Base-by-base conservation (phyloP, 1,284 basidiomycete genomes). In the Abortiporus biennis region DNA sequence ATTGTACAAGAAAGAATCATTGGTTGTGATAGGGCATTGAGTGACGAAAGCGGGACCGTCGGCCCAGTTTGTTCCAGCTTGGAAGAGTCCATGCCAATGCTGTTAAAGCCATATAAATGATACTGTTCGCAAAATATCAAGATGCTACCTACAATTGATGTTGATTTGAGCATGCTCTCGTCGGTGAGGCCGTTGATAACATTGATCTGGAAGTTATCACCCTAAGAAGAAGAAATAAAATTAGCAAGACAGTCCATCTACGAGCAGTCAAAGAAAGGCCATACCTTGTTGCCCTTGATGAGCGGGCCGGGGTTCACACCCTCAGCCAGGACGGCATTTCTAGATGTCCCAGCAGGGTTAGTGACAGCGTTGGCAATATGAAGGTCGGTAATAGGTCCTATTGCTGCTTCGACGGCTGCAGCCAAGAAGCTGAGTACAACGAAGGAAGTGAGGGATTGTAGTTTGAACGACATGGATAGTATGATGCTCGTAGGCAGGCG, bases 21-120 rank as follows among this genome's bases (percentile, higher is more conserved):
- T 59, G 0, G 72, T 59, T 4, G 65, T 60, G 43, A 78, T 74
- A 2, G 72, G 71, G 48, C 76, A 78, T 49, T 74, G 71, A 19
- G 59, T 68, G 16, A 72, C 62, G 27, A 59, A 59, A 2, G 61
- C 51, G 2, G 51, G 40, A 6, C 63, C 62, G 32, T 64, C 63
- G 5, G 56, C 58, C 44, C 53, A 57, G 21, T 47, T 54, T 4
- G 60, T 57, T 49, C 47, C 47, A 42, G 35, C 50, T 57, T 51
- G 63, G 25, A 54, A 57, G 15, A 64, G 24, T 4, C 60, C 59
- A 32, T 63, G 62, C 63, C 64, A 65, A 42, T 66, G 63, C 61
- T 63, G 34, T 8, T 9, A n/a, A 29, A n/a, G n/a, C 27, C 27
- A 29, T 8, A 29, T 29, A 8, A 29, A 29, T n/a, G n/a, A n/a